Evolutionary conservation across 106 monocot species (phyloP), one percentile per base, ranked within the genome.

Genomic region (Dendrobium huoshanense): DNA sequence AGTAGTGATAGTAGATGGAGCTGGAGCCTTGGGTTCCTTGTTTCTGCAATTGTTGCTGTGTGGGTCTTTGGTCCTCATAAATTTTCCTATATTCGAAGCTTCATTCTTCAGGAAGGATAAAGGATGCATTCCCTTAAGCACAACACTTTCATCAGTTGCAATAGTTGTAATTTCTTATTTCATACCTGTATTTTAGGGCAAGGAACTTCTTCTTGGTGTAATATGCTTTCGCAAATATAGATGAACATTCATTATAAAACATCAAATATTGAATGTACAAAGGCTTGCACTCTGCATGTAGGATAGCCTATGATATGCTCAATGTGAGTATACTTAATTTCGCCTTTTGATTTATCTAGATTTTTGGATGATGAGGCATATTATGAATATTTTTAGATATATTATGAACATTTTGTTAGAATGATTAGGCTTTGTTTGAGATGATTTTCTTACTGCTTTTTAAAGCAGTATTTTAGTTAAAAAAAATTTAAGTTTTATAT

Each of bases 21-120:
- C 13, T 75, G 48, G 22, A 4, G 45, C 24, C 78, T 59, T 84
- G 17, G 67, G 75, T 5, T 11, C 54, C n/a, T 73, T 79, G 41
- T 87, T 88, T 41, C 2, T 87, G 79, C 92, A 95, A 67, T 37
- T 90, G 79, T 20, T 88, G 19, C 44, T 92, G 0, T 88, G 87
- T 67, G 87, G 81, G 9, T 17, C 67, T 33, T 18, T 92, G 73
- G 87, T 85, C 10, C 49, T 85, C 1, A 77, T 89, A 44, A 86
- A 92, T 86, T 40, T 87, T 4, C 92, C 92, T 2, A 51, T 92
- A 13, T 95, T 87, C 20, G 24, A 73, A 61, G 95, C 87, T 8
- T 47, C 92, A 47, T 92, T 92, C 81, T 70, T 92, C 3, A 81
- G 95, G 82, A 90, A 80, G 16, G 95, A 95, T 41, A 78, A 70